phyloP scores from a whole-genome alignment of 2,329 filamentous ascomycete genomes.

The Aspergillus ibericus region DNA sequence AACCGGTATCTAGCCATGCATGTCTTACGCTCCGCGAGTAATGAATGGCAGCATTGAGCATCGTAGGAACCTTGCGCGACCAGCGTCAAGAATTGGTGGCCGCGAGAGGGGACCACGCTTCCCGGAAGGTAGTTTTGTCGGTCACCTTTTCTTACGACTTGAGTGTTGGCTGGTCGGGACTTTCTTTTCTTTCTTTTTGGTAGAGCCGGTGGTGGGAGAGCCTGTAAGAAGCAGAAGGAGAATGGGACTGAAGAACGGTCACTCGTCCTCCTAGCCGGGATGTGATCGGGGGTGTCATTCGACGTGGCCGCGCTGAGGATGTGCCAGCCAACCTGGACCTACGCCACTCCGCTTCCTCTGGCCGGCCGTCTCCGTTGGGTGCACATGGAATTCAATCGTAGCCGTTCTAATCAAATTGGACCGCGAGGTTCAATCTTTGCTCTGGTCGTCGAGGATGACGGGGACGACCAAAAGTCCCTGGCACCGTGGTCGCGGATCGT shows the following conservation, averaged over 20 bases:
- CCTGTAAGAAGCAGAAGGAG: not conserved
- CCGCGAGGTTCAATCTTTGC: not conserved
- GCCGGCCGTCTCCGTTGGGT: conserved; percentile 5
- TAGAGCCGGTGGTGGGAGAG: not conserved
- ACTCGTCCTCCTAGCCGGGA: conserved; percentile 14
- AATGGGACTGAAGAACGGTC: conserved; percentile 5
- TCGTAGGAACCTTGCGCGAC: conserved; percentile 1
- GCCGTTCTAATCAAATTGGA: not conserved
- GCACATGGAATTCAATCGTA: conserved; percentile 1
- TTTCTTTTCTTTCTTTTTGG: not conserved
- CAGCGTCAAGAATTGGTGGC: not conserved
- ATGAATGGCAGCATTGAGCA: conserved; percentile 1
- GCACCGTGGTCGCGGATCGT: not conserved
- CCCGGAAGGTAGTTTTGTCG: not conserved
- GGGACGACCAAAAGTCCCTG: not conserved
- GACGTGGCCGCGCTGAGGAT: conserved; percentile 34
- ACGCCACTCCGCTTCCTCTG: conserved; percentile 17
- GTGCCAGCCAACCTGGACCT: conserved; percentile 22
- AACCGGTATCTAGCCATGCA: conserved; percentile 6
- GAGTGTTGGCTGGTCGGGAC: not conserved
- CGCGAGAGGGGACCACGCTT: not conserved
- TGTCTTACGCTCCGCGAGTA: conserved; percentile 2
- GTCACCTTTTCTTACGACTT: not conserved
- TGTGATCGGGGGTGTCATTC: conserved; percentile 26
- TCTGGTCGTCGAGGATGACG: not conserved